These are phyloP conservation scores for Sordariomycetes sp. DNA, from an alignment of 2,329 filamentous ascomycete species.

Conservation along the genomic window DNA sequence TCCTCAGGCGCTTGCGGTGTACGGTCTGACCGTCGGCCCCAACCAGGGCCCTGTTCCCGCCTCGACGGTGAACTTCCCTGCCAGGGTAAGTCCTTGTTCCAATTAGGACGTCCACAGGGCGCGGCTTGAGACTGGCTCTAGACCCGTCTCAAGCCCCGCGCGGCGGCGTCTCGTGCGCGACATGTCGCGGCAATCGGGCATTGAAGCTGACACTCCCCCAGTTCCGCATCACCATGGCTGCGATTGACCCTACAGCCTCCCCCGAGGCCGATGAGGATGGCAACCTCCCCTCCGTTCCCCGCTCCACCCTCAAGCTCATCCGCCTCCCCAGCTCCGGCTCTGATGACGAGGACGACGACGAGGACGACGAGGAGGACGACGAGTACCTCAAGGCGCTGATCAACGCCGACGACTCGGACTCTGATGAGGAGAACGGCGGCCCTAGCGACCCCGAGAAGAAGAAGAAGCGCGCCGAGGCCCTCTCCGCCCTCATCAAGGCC, in stretches of 20 bases:
- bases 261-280: constrained; percentile 51
- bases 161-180: background rate
- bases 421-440: constrained; percentile 66
- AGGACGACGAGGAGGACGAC: constrained; percentile 50
- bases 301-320: constrained; percentile 84
- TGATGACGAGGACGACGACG: constrained; percentile 38
- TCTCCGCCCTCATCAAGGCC: constrained; percentile 54
- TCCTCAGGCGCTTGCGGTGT: constrained; percentile 61
- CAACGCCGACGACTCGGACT: constrained; percentile 30
- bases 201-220: constrained; percentile 20
- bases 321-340: constrained; percentile 52
- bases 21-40: constrained; percentile 81
- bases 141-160: background rate
- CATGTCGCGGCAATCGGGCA: background rate
- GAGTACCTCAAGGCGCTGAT: constrained; percentile 47
- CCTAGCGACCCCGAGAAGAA: constrained; percentile 90
- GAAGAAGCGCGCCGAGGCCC: constrained; percentile 63
- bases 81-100: constrained; percentile 51
- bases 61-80: constrained; percentile 57
- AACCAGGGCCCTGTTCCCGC: constrained; percentile 75
- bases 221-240: constrained; percentile 98
- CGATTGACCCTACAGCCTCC: constrained; percentile 77
- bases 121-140: background rate
- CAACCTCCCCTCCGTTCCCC: constrained; percentile 48
- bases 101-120: background rate